Conservation (phyloP, 2,329 filamentous ascomycete species). For the Dryadomyces sulphureus region DNA sequence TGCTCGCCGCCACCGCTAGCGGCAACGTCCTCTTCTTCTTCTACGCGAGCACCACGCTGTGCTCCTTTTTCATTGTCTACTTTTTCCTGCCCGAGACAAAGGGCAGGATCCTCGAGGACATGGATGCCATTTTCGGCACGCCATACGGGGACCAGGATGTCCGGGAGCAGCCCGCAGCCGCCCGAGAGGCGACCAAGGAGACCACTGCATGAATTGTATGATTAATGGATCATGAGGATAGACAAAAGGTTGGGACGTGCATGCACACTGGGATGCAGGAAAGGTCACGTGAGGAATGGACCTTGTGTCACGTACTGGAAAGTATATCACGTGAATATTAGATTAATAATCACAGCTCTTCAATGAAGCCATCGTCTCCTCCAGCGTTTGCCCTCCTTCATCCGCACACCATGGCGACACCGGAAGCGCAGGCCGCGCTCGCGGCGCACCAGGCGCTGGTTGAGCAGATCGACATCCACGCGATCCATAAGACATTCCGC, state of each 20-base stretch:
- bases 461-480: slow-evolving; percentile 82
- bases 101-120: slow-evolving; percentile 3
- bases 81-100: slow-evolving; percentile 5
- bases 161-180: neutral
- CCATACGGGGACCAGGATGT: neutral
- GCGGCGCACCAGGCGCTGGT: slow-evolving; percentile 77
- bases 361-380: neutral
- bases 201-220: neutral
- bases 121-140: slow-evolving; percentile 3
- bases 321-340: no score
- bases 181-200: no score
- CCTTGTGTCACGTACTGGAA: no score
- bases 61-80: neutral
- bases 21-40: slow-evolving; percentile 4
- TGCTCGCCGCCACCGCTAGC: slow-evolving; percentile 8
- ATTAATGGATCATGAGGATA: neutral
- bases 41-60: neutral
- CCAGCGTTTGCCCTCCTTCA: neutral
- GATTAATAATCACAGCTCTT: neutral
- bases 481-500: slow-evolving; percentile 76
- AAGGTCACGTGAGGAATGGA: no score
- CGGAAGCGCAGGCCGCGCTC: slow-evolving; percentile 62
- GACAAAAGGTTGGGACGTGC: no score
- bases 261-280: no score
- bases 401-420: slow-evolving; percentile 13